Conservation (phyloP, 2,329 filamentous ascomycete genomes). For the Colletotrichum sojae region DNA sequence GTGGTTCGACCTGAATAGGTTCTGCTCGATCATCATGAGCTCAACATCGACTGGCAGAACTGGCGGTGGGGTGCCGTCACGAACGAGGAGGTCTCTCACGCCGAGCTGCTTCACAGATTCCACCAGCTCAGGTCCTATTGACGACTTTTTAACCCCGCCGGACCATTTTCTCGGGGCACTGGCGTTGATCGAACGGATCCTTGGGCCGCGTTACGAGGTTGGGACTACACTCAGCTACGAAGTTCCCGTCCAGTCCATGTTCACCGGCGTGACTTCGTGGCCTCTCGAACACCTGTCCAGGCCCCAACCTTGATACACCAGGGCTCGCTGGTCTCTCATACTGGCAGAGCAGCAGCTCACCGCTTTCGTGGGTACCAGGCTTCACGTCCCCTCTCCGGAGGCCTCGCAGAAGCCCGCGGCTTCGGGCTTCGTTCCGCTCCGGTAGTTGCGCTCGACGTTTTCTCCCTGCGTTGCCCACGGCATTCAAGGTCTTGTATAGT, state of each 20-base stretch:
- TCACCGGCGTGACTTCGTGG: constrained; percentile 15
- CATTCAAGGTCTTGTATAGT: too few relatives aligned
- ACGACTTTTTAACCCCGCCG: constrained; percentile 16
- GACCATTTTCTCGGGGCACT: constrained; percentile 25
- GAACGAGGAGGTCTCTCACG: constrained; percentile 10
- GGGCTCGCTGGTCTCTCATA: constrained; percentile 13
- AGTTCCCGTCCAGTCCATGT: constrained; percentile 7
- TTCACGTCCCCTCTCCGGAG: neutral
- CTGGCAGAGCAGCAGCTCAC: too few relatives aligned
- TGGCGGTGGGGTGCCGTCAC: constrained; percentile 24
- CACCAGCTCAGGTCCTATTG: constrained; percentile 22
- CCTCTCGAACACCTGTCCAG: constrained; percentile 2
- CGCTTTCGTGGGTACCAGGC: constrained; percentile 32
- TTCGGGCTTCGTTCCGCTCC: too few relatives aligned
- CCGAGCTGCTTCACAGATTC: constrained; percentile 26
- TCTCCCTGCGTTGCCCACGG: too few relatives aligned
- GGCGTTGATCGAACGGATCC: constrained; percentile 20
- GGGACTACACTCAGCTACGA: constrained; percentile 6
- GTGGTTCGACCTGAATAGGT: constrained; percentile 16
- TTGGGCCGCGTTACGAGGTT: constrained; percentile 5
- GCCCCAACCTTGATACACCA: constrained; percentile 27
- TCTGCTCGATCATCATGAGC: neutral
- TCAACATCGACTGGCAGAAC: constrained; percentile 9
- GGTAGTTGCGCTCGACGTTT: too few relatives aligned
- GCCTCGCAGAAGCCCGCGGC: too few relatives aligned